Conservation (phyloP, 2,329 filamentous ascomycete genomes). For the Lecanoromycetidae sp. region DNA sequence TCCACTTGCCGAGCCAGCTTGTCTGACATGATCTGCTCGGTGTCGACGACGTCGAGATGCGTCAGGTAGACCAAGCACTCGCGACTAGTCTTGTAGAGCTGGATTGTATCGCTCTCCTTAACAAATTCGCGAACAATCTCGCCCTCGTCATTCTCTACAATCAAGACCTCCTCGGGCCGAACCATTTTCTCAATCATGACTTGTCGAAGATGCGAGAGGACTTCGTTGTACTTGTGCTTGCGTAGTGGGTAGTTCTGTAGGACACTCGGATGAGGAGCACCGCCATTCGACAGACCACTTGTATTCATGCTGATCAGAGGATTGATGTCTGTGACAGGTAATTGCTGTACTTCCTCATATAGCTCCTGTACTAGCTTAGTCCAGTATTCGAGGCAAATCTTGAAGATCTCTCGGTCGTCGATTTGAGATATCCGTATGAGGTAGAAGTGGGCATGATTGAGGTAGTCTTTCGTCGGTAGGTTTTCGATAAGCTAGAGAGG, state of each 20-base stretch:
- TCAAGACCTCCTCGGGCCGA: constrained; percentile 88
- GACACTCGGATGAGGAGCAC: constrained; percentile 72
- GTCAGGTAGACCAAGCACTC: constrained; percentile 96
- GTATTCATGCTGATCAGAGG: constrained; percentile 71
- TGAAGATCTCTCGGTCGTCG: constrained; percentile 97
- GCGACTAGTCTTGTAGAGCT: constrained; percentile 96
- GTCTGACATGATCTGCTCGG: constrained; percentile 98
- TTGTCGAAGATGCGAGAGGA: constrained; percentile 82
- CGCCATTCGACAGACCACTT: constrained; percentile 59
- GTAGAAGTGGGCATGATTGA: constrained; percentile 94
- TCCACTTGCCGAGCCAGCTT: constrained; percentile 94
- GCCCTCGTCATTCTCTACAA: constrained; percentile 98
- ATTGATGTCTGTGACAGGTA: constrained; percentile 87
- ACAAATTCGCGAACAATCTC: constrained; percentile 98
- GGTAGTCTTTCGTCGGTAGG: constrained; percentile 84
- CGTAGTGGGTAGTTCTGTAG: constrained; percentile 83
- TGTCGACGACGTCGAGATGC: constrained; percentile 92
- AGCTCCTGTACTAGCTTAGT: constrained; percentile 95
- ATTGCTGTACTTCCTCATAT: constrained; percentile 96
- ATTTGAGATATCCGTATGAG: constrained; percentile 97
- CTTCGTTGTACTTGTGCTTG: constrained; percentile 95
- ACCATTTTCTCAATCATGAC: constrained; percentile 99
- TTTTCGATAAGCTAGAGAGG: constrained; percentile 69
- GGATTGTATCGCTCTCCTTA: constrained; percentile 97
- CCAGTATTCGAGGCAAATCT: constrained; percentile 98